Evolutionary conservation across 2,329 filamentous ascomycete species (phyloP), one percentile per base, ranked within the genome.

Genomic region (Pseudogymnoascus sp.): DNA sequence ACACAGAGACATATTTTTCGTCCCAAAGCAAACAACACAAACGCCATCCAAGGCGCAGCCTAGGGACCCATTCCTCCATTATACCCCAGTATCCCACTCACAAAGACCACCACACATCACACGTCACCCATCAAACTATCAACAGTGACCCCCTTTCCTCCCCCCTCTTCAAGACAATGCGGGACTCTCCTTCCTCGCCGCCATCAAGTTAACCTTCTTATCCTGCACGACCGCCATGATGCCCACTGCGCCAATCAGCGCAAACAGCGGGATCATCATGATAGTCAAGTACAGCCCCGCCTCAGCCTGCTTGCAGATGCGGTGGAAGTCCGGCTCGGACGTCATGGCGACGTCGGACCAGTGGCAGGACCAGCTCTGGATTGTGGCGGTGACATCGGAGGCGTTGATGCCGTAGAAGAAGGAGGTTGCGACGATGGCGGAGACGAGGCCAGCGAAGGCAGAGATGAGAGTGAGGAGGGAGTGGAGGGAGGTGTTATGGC

Each of bases 331-430:
- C 31, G 85, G 84, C 65, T 78, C 73, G 14, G 69, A 68, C 0
- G 33, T 4, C 82, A 86, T 85, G 65, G 74, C 72, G n/a, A 85
- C 74, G 21, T 75, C 69, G 7, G 75, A 73, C 84, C 84, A 87
- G 66, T 82, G 82, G 72, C 84, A 87, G 42, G 79, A 82, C 84
- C 84, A 87, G 72, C 82, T 84, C 69, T 85, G 77, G 10, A 87
- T 73, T 5, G 82, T 84, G 70, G 84, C 82, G 64, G 75, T 74
- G 7, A 75, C 77, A 12, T 73, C 73, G 3, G 84, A 85, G 16
- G 77, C 72, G 67, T 85, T 82, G 71, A 83, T 77, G 62, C 76
- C 77, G 69, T 85, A 87, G 72, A 83, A 85, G 72, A 86, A 79
- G 61, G 78, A 74, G 69, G 84, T 80, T 65, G 80, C 78, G 63